phyloP scores from a whole-genome alignment of 2,329 filamentous ascomycete species.

The Apiospora arundinis region DNA sequence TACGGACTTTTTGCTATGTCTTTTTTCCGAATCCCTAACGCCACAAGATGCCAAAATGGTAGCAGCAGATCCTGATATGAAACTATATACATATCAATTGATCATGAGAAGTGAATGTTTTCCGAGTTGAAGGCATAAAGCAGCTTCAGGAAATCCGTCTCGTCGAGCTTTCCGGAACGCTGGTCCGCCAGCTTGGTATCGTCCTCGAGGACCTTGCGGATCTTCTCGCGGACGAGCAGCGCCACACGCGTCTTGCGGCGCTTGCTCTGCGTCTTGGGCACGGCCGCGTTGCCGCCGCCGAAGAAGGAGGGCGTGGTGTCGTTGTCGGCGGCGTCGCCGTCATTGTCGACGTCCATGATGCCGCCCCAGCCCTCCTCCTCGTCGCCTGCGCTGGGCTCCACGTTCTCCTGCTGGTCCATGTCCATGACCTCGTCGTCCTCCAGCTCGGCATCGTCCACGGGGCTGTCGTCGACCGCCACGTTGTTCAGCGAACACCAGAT shows the following conservation, averaged over 20 bases:
- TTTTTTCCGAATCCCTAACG: slow-evolving; percentile 19
- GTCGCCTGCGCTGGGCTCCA: slow-evolving; percentile 44
- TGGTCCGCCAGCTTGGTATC: slow-evolving; percentile 82
- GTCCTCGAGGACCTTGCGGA: slow-evolving; percentile 82
- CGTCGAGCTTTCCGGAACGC: slow-evolving; percentile 84
- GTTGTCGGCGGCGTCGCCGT: slow-evolving; percentile 54
- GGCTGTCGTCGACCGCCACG: slow-evolving; percentile 74
- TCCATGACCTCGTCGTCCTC: slow-evolving; percentile 40
- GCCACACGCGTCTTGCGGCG: slow-evolving; percentile 82
- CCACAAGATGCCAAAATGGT: slow-evolving; percentile 22
- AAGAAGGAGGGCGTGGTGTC: slow-evolving; percentile 87
- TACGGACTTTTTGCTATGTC: not conserved
- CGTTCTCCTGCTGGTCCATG: slow-evolving; percentile 51
- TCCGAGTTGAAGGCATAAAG: slow-evolving; percentile 86
- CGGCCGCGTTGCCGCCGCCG: slow-evolving; percentile 58
- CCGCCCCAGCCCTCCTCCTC: slow-evolving; percentile 48
- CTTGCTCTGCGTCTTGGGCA: slow-evolving; percentile 67
- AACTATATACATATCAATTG: not conserved
- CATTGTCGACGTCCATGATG: slow-evolving; percentile 56
- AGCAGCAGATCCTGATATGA: slow-evolving; percentile 9
- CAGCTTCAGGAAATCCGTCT: slow-evolving; percentile 87
- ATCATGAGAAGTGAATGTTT: slow-evolving; percentile 86
- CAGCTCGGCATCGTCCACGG: slow-evolving; percentile 52
- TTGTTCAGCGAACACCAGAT: slow-evolving; percentile 90
- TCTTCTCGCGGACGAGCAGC: slow-evolving; percentile 84